A percentile compares a stretch with the other conserved stretches of the same genome.
Evolutionary conservation across 1,284 basidiomycete genomes (phyloP).

Genomic region (Fistulinella cinereoalba): DNA sequence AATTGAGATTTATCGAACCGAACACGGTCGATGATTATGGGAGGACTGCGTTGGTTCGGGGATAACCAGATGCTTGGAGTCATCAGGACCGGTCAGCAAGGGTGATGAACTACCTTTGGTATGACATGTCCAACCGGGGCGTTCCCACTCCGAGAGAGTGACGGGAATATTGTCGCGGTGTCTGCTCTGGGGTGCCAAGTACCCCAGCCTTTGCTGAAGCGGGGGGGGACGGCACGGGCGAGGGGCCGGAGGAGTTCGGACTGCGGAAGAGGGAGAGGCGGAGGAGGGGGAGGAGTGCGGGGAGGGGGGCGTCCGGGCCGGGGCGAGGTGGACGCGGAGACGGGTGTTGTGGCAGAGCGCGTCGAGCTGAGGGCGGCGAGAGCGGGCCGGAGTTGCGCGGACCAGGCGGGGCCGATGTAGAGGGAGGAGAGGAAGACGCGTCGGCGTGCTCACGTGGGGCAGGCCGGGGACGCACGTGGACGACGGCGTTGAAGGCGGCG

Average conservation of each 20-base stretch:
- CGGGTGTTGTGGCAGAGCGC: slow-evolving; percentile 59
- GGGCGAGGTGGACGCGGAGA: slow-evolving; percentile 76
- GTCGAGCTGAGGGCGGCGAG: background rate
- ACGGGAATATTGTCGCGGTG: slow-evolving; percentile 48
- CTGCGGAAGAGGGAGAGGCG: slow-evolving; percentile 80
- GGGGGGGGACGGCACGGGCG: slow-evolving; percentile 78
- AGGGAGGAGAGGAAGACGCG: slow-evolving; percentile 86
- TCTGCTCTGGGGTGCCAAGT: slow-evolving; percentile 92
- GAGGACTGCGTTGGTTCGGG: slow-evolving; percentile 48
- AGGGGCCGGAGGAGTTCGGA: slow-evolving; percentile 77
- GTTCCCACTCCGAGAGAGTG: slow-evolving; percentile 83
- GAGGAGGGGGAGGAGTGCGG: slow-evolving; percentile 71
- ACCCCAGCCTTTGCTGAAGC: slow-evolving; percentile 98
- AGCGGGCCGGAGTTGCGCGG: slow-evolving; percentile 52
- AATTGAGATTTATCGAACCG: slow-evolving; percentile 95
- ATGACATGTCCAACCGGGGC: slow-evolving; percentile 96
- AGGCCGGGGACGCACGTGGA: slow-evolving; percentile 37
- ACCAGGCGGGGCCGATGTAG: slow-evolving; percentile 74
- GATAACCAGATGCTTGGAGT: slow-evolving; percentile 87
- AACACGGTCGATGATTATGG: slow-evolving; percentile 84
- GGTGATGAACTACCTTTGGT: slow-evolving; percentile 72
- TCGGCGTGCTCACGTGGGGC: no score
- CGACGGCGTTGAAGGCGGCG: slow-evolving; percentile 35
- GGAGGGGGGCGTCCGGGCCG: slow-evolving; percentile 71
- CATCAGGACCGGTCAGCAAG: slow-evolving; percentile 12